phyloP scores from a whole-genome alignment of 139 green algal species.

The Spirogloea muscicola region DNA sequence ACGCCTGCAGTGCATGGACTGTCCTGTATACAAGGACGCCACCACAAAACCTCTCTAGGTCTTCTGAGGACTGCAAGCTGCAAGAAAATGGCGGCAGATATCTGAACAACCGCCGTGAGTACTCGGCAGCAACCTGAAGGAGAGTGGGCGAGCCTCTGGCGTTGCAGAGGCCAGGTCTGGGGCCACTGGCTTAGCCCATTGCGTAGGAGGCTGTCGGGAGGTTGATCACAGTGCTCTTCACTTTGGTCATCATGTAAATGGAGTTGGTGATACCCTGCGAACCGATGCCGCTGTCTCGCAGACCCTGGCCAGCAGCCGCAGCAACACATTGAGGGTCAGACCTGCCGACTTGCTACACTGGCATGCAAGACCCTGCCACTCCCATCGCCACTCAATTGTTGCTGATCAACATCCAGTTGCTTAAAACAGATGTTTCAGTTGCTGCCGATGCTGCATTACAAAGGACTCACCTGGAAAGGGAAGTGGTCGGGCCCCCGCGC shows the following conservation, averaged over 20 bases:
- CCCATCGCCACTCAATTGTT: neutral
- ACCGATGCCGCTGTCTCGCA: constrained; percentile 86
- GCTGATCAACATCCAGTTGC: neutral
- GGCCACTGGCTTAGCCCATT: constrained; percentile 71
- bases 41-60: too few relatives aligned
- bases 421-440: neutral
- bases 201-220: constrained; percentile 70
- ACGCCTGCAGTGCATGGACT: constrained; percentile 26
- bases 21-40: too few relatives aligned
- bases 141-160: too few relatives aligned
- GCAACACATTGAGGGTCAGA: neutral
- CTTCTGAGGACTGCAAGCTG: too few relatives aligned
- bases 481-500: constrained; percentile 64
- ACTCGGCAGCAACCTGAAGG: too few relatives aligned
- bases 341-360: neutral
- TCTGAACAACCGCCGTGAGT: too few relatives aligned
- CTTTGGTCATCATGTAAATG: constrained; percentile 90
- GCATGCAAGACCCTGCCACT: constrained; percentile 65
- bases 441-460: neutral
- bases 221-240: constrained; percentile 92
- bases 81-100: too few relatives aligned
- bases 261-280: constrained; percentile 83
- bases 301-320: too few relatives aligned
- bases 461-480: constrained; percentile 47
- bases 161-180: too few relatives aligned